Conservation (phyloP, 805 yeast genomes). For the Pichia pseudocactophila region DNA sequence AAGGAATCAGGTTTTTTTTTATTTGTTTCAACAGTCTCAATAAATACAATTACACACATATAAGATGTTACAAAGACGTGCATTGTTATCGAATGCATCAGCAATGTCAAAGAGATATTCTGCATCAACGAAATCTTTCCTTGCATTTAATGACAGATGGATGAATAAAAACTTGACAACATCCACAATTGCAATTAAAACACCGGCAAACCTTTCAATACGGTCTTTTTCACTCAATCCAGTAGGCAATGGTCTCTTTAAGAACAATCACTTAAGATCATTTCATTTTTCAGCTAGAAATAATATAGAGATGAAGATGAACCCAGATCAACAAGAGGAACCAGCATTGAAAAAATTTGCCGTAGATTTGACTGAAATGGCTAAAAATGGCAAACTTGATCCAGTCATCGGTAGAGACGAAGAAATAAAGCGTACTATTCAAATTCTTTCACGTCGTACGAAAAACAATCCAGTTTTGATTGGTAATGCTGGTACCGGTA, state of each 20-base stretch:
- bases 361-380: constrained; percentile 75
- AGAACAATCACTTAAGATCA: constrained; percentile 2
- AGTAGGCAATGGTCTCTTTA: neutral
- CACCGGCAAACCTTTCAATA: no score
- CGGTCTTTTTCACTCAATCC: no score
- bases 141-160: neutral
- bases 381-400: constrained; percentile 82
- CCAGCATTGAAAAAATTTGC: constrained; percentile 84
- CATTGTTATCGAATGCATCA: neutral
- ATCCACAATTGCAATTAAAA: no score
- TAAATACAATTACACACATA: neutral
- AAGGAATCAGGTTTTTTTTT: no score
- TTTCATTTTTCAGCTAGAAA: constrained; percentile 13
- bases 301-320: constrained; percentile 25
- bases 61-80: constrained; percentile 1
- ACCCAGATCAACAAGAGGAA: constrained; percentile 34
- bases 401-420: constrained; percentile 98
- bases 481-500: constrained; percentile 98
- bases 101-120: neutral
- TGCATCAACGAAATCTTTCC: neutral
- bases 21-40: neutral
- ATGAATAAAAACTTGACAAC: neutral
- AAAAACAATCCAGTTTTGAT: constrained; percentile 93
- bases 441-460: constrained; percentile 83
- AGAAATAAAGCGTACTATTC: constrained; percentile 87